Base-by-base conservation (phyloP, 441 rosid genomes). In the Isatis lusitanica region DNA sequence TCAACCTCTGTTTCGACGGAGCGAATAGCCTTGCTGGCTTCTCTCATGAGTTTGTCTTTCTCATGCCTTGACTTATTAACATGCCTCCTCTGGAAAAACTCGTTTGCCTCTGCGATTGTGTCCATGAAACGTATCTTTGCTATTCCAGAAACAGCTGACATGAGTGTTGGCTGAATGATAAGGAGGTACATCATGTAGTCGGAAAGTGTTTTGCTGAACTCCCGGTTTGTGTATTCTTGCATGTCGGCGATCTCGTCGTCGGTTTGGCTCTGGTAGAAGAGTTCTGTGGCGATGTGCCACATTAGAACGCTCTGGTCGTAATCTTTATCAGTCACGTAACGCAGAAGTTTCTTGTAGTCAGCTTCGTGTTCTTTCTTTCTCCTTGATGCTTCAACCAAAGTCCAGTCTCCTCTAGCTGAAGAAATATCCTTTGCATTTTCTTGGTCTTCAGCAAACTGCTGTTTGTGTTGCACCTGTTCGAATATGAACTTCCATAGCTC, bases 231-330 rank as follows among this genome's bases (percentile, higher is more conserved):
- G 57, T 13, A 8, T 36, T 47, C 21, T 42, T 60, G 3, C 43
- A 11, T 38, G 2, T 21, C 24, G 10, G 2, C 46, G 51, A 3
- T 31, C 30, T 24, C 13, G 2, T 3, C 0, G 0, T n/a, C 17
- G 5, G 1, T 7, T 18, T 31, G 73, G 7, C 10, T 21, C 36
- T 69, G 35, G 74, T 76, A 79, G 47, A 82, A 70, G 39, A 87
- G 79, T 17, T 83, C 80, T 2, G 85, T 87, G 16, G 88, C 88
- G 46, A 81, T 80, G 65, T 87, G 87, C 89, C 79, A 85, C 4
- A 75, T 39, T 13, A 85, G 79, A 58, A 84, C 60, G 82, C 83
- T 71, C 13, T 80, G 84, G 9, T 82, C 85, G 30, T 84, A 85
- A 42, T 83, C 87, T 1, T 73, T 64, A 2, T 62, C 74, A 2